Base-by-base conservation (phyloP, 345 rosid genomes). In the Firmiana major region DNA sequence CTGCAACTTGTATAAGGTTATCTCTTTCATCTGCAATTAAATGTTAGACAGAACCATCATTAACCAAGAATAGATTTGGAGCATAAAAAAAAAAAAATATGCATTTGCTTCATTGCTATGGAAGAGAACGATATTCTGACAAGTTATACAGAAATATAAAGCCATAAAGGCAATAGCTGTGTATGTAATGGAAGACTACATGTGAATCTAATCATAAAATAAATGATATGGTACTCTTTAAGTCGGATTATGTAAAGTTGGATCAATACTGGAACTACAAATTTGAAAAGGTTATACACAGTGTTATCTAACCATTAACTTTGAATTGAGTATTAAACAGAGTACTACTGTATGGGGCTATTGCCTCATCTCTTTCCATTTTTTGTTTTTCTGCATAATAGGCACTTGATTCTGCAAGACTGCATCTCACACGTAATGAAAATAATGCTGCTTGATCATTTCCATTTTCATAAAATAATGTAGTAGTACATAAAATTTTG, bases 1-100 rank as follows among this genome's bases (percentile, higher is more conserved):
- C 98, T 93, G 69, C 96, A 90, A 80, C 91, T 93, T 63, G 97
- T 93, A 85, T 93, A 82, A 87, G 88, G 43, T 81, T 73, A 58
- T 78, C 49, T 66, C 31, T 49, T 48, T 24, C 74, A 70, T 31
- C 38, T 24, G n/a, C n/a, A n/a, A n/a, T n/a, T n/a, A n/a, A n/a
- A n/a, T n/a, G n/a, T n/a, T n/a, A n/a, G n/a, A n/a, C n/a, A n/a
- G n/a, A n/a, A 22, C 28, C 6, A 21, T 15, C 34, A 34, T 63
- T 58, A 10, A 22, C 31, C 28, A 22, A 26, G 17, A 26, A 1
- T 24, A 12, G 17, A 26, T 60, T 26, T 60, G 38, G 64, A 7
- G 8, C 15, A 60, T 60, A 26, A n/a, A 9, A 51, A 54, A 54
- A 26, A n/a, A 9, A 51, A 54, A 54, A 21, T 58, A 58, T 58